Percentiles rank a stretch among this genome's conserved stretches.
Evolutionary conservation across 371 early-diverging fungal species (phyloP).

Genomic region (Rhizopus arrhizus): DNA sequence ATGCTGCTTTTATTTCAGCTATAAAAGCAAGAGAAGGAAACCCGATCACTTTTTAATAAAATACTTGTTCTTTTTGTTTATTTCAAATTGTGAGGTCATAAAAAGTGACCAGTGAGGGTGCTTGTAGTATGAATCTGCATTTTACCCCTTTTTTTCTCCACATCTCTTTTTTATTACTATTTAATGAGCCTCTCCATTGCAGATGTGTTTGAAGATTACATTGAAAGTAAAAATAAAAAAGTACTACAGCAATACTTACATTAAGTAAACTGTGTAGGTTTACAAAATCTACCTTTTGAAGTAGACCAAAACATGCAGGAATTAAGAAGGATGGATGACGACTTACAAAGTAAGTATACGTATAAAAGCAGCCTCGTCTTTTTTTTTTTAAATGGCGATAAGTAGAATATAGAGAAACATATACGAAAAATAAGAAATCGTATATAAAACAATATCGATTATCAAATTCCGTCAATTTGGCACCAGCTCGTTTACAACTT

Average conservation of each 20-base stretch:
- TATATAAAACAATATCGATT: slow-evolving; percentile 23
- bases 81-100: no score
- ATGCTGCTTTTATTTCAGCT: slow-evolving; percentile 55
- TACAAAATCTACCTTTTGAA: slow-evolving; percentile 42
- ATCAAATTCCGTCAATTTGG: slow-evolving; percentile 8
- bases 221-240: slow-evolving; percentile 32
- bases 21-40: not conserved
- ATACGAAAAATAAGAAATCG: slow-evolving; percentile 27
- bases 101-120: not conserved
- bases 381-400: not conserved
- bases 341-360: slow-evolving; percentile 31
- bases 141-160: slow-evolving; percentile 8
- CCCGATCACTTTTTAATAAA: not conserved
- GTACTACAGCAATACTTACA: not conserved
- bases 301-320: slow-evolving; percentile 47
- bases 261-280: slow-evolving; percentile 17
- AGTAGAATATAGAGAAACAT: slow-evolving; percentile 25
- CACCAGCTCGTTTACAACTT: slow-evolving; percentile 20
- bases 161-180: slow-evolving; percentile 1
- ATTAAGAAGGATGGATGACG: slow-evolving; percentile 42
- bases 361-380: not conserved
- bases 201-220: slow-evolving; percentile 40
- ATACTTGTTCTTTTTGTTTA: no score
- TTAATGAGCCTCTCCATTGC: slow-evolving; percentile 36
- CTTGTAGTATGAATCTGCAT: slow-evolving; percentile 4